A percentile compares a stretch with the other conserved stretches of the same genome.
Conservation (phyloP, 768 basidiomycete species). For the Xanthoconium stramineum region DNA sequence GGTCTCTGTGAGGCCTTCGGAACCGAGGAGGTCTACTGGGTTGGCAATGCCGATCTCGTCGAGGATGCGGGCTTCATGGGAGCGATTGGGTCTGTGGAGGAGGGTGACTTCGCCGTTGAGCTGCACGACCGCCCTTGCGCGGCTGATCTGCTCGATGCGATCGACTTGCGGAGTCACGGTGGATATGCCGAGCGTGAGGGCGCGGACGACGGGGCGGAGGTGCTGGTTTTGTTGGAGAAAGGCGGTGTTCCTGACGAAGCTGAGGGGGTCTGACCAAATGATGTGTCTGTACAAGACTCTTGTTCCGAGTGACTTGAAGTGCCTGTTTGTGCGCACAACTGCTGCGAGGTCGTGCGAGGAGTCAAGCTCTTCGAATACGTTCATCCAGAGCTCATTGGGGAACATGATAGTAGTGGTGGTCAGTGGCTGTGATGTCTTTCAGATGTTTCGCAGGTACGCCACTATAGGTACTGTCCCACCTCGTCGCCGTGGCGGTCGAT, state of each 20-base stretch:
- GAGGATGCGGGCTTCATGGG: slow-evolving; percentile 26
- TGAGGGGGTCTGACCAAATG: slow-evolving; percentile 32
- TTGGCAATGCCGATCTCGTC: slow-evolving; percentile 19
- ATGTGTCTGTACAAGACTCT: slow-evolving; percentile 34
- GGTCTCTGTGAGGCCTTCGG: slow-evolving; percentile 14
- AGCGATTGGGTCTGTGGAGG: slow-evolving; percentile 17
- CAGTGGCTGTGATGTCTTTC: slow-evolving; percentile 4
- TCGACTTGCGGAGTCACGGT: slow-evolving; percentile 12
- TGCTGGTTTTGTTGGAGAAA: slow-evolving; percentile 11
- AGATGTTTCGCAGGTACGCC: too few relatives aligned
- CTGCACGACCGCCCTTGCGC: slow-evolving; percentile 23
- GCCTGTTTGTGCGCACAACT: slow-evolving; percentile 30
- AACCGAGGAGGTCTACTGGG: slow-evolving; percentile 22
- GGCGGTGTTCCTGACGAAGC: slow-evolving; percentile 22
- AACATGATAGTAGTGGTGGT: slow-evolving; percentile 8
- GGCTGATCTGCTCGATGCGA: slow-evolving; percentile 29
- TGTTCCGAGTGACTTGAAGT: slow-evolving; percentile 29
- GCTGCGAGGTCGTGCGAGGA: slow-evolving; percentile 28
- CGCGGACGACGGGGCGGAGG: slow-evolving; percentile 14
- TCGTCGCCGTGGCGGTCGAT: too few relatives aligned
- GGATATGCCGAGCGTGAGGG: slow-evolving; percentile 29
- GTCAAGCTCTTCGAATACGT: slow-evolving; percentile 35
- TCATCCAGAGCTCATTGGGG: slow-evolving; percentile 39
- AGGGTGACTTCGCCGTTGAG: slow-evolving; percentile 13
- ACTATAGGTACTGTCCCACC: too few relatives aligned